phyloP scores from a whole-genome alignment of 768 basidiomycete genomes.

The Leccinum barrowsii region DNA sequence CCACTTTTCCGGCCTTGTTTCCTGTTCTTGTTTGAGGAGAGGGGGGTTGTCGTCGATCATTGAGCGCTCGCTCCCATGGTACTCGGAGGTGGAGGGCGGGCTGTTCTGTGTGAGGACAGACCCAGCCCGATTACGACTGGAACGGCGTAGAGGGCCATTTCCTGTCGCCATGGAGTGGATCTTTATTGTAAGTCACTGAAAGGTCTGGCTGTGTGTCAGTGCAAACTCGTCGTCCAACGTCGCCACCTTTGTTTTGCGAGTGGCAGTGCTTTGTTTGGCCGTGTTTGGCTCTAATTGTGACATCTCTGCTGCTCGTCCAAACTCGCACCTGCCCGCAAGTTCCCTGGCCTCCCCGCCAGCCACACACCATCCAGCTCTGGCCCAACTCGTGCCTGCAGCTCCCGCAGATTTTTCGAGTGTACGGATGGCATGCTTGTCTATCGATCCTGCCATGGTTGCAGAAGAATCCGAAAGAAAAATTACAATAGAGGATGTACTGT shows the following conservation, averaged over 20 bases:
- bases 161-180: constrained; percentile 19
- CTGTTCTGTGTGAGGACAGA: constrained; percentile 24
- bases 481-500: neutral
- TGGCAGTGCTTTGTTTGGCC: constrained; percentile 29
- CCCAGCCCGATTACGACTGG: constrained; percentile 19
- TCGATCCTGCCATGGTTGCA: neutral
- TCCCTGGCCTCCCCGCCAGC: constrained; percentile 19
- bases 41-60: constrained; percentile 24
- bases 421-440: neutral
- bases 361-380: constrained; percentile 7
- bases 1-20: constrained; percentile 10
- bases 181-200: constrained; percentile 16
- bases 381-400: neutral
- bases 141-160: constrained; percentile 23
- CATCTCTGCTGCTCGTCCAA: constrained; percentile 21
- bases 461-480: constrained; percentile 11
- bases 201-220: constrained; percentile 11
- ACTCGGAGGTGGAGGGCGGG: constrained; percentile 30
- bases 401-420: neutral
- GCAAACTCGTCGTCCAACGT: constrained; percentile 16
- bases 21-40: constrained; percentile 1
- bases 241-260: constrained; percentile 31
- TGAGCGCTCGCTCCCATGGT: constrained; percentile 34
- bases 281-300: constrained; percentile 23
- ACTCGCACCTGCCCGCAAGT: constrained; percentile 20